Percentiles rank a stretch among this genome's conserved stretches.
phyloP scores from a whole-genome alignment of 345 rosid genomes.

The Corchorus capsularis region DNA sequence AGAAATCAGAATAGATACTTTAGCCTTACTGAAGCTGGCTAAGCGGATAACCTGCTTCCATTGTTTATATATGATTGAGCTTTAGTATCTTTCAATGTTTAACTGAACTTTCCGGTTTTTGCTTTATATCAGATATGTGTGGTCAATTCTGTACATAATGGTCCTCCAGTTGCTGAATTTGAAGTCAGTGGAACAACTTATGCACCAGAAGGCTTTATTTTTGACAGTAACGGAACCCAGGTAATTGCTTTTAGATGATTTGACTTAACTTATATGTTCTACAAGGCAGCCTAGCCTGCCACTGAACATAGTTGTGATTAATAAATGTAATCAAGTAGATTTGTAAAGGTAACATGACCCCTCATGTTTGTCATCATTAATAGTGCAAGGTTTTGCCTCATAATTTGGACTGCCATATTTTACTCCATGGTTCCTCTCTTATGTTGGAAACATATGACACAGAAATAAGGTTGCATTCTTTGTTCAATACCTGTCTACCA shows the following conservation, averaged over 20 bases:
- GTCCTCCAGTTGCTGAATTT: constrained; percentile 70
- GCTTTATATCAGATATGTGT: constrained; percentile 70
- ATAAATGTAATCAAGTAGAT: constrained; percentile 4
- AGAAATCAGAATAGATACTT: background rate
- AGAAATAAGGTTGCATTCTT: constrained; percentile 1
- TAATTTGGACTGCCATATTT: background rate
- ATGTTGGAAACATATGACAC: background rate
- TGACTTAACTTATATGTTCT: background rate
- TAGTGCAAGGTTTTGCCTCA: background rate
- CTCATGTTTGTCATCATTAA: background rate
- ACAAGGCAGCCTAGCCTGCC: background rate
- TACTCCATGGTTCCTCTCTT: background rate
- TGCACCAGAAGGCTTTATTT: constrained; percentile 93
- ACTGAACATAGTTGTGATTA: background rate
- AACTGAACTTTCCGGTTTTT: constrained; percentile 11
- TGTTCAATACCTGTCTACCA: background rate
- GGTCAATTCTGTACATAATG: constrained; percentile 67
- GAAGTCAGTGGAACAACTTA: constrained; percentile 90
- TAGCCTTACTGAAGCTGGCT: constrained; percentile 2
- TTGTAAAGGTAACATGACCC: background rate
- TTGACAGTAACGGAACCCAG: constrained; percentile 66
- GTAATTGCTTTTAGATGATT: constrained; percentile 42
- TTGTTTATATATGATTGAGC: constrained; percentile 4
- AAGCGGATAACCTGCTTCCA: background rate
- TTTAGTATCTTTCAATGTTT: constrained; percentile 5